A percentile compares a stretch with the other conserved stretches of the same genome.
Conservation (phyloP, 2,329 filamentous ascomycete genomes). For the Bimuria novae-zelandiae region DNA sequence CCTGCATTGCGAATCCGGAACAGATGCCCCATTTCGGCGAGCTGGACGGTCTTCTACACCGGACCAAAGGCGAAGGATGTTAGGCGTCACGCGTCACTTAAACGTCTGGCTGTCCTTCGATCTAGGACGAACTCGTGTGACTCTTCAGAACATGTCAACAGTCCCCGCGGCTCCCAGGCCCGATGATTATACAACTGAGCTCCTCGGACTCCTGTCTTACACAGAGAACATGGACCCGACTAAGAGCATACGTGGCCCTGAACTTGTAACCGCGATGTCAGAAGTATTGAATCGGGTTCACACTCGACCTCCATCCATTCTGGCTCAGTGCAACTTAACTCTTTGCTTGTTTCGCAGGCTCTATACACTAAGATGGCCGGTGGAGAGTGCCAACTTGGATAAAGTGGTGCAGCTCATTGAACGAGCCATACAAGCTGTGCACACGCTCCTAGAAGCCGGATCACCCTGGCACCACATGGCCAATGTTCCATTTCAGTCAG, state of each 20-base stretch:
- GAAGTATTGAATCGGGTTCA: constrained; percentile 50
- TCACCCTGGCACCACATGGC: constrained; percentile 64
- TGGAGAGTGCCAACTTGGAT: constrained; percentile 48
- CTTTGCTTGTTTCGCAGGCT: constrained; percentile 61
- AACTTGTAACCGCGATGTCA: constrained; percentile 51
- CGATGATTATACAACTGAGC: constrained; percentile 53
- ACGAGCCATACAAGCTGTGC: constrained; percentile 54
- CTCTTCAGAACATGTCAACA: constrained; percentile 53
- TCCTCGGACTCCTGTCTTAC: constrained; percentile 58
- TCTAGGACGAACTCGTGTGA: constrained; percentile 59
- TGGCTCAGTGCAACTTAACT: constrained; percentile 60
- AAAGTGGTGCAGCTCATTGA: constrained; percentile 53
- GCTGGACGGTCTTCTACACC: constrained; percentile 25
- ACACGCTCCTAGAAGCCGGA: constrained; percentile 50
- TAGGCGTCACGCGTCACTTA: constrained; percentile 60
- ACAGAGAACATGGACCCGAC: constrained; percentile 61
- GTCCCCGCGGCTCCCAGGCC: constrained; percentile 46
- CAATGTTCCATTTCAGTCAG: constrained; percentile 63
- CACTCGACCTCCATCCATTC: constrained; percentile 49
- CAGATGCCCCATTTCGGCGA: constrained; percentile 19
- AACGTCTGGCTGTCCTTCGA: constrained; percentile 66
- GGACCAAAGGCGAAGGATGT: constrained; percentile 51
- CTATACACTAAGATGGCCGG: constrained; percentile 55
- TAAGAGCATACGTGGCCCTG: constrained; percentile 47
- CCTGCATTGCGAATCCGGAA: constrained; percentile 49